phyloP scores from a whole-genome alignment of 2,329 filamentous ascomycete species.

The Fusarium lateritium region DNA sequence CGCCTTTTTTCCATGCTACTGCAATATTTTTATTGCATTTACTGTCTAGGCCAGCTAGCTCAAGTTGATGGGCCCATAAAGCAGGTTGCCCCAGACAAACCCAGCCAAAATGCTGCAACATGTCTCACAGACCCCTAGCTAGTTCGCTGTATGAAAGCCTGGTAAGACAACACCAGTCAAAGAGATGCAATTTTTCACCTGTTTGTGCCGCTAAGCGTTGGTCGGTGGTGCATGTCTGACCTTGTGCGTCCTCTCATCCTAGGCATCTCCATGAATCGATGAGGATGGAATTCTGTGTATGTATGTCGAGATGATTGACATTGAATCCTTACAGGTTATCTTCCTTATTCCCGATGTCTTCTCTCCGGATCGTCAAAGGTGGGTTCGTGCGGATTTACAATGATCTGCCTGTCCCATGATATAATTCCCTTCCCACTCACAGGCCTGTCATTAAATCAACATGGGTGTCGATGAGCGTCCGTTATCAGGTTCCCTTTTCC shows the following conservation, averaged over 20 bases:
- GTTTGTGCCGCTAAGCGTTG: conserved; percentile 35
- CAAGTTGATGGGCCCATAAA: conserved; percentile 21
- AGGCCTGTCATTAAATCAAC: conserved; percentile 16
- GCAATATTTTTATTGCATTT: conserved; percentile 11
- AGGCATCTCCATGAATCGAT: conserved; percentile 4
- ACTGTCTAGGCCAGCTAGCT: background rate
- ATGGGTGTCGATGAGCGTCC: conserved; percentile 35
- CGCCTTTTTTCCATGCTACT: conserved; percentile 7
- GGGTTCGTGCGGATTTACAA: conserved; percentile 26
- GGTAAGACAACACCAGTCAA: conserved; percentile 24
- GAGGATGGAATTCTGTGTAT: conserved; percentile 1
- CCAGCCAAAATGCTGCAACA: conserved; percentile 23
- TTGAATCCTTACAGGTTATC: conserved; percentile 6
- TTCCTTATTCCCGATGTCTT: conserved; percentile 26
- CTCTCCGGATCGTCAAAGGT: conserved; percentile 29
- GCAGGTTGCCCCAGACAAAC: conserved; percentile 41
- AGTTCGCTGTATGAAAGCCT: conserved; percentile 26
- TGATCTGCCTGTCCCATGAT: conserved; percentile 41
- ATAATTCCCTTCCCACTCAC: conserved; percentile 13
- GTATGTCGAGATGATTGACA: conserved; percentile 3
- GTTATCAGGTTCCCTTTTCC: background rate
- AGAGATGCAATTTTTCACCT: background rate
- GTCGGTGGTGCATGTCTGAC: conserved; percentile 25
- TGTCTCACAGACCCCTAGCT: conserved; percentile 39
- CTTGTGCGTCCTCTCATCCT: conserved; percentile 20